These are phyloP conservation scores for Diaporthe citri DNA, from an alignment of 2,329 filamentous ascomycete genomes.

Conservation along the genomic window DNA sequence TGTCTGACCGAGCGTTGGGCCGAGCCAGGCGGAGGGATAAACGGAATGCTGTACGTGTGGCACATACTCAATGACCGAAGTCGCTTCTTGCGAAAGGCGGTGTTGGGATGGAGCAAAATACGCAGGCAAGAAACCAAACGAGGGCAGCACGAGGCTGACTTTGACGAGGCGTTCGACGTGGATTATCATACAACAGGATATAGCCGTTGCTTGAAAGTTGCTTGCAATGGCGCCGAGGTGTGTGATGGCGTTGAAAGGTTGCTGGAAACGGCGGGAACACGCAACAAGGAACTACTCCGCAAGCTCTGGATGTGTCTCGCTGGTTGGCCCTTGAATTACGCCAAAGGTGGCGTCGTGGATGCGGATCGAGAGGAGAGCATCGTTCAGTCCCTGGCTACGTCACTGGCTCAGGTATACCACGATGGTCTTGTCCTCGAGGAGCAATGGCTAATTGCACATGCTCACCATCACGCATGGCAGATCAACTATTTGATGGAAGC, in stretches of 20 bases:
- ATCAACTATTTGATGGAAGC: constrained; percentile 33
- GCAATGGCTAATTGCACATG: constrained; percentile 30
- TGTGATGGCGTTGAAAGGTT: constrained; percentile 19
- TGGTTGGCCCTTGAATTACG: constrained; percentile 20
- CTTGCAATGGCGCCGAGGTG: constrained; percentile 13
- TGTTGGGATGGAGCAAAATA: constrained; percentile 12
- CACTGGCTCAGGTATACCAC: constrained; percentile 23
- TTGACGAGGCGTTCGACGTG: constrained; percentile 24
- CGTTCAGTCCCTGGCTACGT: background rate
- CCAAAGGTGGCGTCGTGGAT: constrained; percentile 13
- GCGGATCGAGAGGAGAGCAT: constrained; percentile 11
- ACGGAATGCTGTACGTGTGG: constrained; percentile 20
- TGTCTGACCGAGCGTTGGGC: constrained; percentile 32
- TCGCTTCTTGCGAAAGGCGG: constrained; percentile 13
- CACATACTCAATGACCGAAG: constrained; percentile 24
- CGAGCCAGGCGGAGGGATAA: constrained; percentile 11
- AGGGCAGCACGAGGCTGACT: constrained; percentile 26
- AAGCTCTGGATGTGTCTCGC: constrained; percentile 28
- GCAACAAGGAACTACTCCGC: constrained; percentile 3
- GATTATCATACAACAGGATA: constrained; percentile 21
- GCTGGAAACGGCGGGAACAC: constrained; percentile 4
- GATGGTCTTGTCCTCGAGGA: constrained; percentile 26
- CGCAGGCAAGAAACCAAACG: background rate
- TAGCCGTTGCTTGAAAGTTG: constrained; percentile 15
- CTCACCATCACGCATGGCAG: constrained; percentile 27